Evolutionary conservation across 2,329 filamentous ascomycete genomes (phyloP).

Genomic region (Neoscytalidium dimidiatum): DNA sequence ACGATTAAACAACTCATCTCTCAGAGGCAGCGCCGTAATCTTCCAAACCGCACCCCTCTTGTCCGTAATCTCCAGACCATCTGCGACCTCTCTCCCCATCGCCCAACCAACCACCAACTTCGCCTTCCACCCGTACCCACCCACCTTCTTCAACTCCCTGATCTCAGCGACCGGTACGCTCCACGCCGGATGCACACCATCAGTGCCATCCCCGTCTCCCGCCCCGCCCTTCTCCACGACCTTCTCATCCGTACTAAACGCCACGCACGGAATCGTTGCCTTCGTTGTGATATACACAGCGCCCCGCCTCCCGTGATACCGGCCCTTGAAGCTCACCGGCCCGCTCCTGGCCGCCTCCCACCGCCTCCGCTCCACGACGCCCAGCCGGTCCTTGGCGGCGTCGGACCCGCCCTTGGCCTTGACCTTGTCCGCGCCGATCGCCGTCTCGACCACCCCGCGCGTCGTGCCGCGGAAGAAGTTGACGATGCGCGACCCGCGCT

Average conservation of each 20-base stretch:
- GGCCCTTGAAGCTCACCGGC: constrained; percentile 74
- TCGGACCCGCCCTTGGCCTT: constrained; percentile 64
- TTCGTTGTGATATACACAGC: constrained; percentile 69
- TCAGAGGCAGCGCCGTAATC: constrained; percentile 69
- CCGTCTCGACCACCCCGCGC: constrained; percentile 71
- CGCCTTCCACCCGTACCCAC: constrained; percentile 81
- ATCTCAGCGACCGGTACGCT: constrained; percentile 72
- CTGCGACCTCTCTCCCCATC: constrained; percentile 70
- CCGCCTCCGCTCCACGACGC: constrained; percentile 62
- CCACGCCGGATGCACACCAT: constrained; percentile 63
- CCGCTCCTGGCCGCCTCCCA: constrained; percentile 56
- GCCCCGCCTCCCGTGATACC: constrained; percentile 71
- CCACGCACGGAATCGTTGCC: constrained; percentile 67
- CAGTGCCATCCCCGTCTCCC: constrained; percentile 51
- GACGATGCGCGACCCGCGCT: constrained; percentile 55
- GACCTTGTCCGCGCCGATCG: constrained; percentile 69
- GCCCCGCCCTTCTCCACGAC: constrained; percentile 48
- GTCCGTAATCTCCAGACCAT: constrained; percentile 71
- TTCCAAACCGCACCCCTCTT: constrained; percentile 55
- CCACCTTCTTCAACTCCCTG: constrained; percentile 73
- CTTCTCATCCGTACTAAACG: constrained; percentile 59
- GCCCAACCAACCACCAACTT: constrained; percentile 83
- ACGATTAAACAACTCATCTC: constrained; percentile 82
- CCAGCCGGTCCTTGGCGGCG: constrained; percentile 70
- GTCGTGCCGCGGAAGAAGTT: constrained; percentile 69